A percentile compares a stretch with the other conserved stretches of the same genome.
Conservation (phyloP, 2,329 filamentous ascomycete species). For the Alternaria sp. region DNA sequence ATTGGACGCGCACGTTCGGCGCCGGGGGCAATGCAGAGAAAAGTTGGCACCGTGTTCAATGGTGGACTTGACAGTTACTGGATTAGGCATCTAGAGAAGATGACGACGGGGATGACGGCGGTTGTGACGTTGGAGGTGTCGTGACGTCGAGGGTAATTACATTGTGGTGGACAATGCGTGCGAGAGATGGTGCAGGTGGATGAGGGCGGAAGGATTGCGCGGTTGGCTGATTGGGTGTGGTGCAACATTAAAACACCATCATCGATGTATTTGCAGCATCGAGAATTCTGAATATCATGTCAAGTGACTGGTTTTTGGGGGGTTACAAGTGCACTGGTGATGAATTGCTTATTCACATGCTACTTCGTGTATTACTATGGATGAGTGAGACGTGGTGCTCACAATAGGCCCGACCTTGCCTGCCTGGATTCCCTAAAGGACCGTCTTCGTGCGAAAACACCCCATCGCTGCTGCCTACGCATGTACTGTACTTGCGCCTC, state of each 20-base stretch:
- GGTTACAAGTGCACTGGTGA: neutral
- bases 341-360: neutral
- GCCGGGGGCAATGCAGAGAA: neutral
- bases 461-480: neutral
- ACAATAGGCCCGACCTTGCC: neutral
- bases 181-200: neutral
- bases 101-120: neutral
- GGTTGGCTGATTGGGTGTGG: neutral
- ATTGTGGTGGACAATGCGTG: neutral
- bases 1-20: neutral
- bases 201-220: neutral
- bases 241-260: neutral
- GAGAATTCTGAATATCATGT: too few species aligned
- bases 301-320: too few species aligned
- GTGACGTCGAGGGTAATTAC: neutral
- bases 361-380: neutral
- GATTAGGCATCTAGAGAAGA: neutral
- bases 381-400: neutral
- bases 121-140: neutral
- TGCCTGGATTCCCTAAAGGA: neutral
- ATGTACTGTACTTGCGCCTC: neutral
- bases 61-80: neutral
- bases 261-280: neutral
- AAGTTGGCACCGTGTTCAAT: constrained; percentile 9
- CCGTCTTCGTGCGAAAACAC: neutral